A percentile compares a stretch with the other conserved stretches of the same genome.
These are phyloP conservation scores for Neonectria coccinea DNA, from an alignment of 2,329 filamentous ascomycete species.

Conservation along the genomic window DNA sequence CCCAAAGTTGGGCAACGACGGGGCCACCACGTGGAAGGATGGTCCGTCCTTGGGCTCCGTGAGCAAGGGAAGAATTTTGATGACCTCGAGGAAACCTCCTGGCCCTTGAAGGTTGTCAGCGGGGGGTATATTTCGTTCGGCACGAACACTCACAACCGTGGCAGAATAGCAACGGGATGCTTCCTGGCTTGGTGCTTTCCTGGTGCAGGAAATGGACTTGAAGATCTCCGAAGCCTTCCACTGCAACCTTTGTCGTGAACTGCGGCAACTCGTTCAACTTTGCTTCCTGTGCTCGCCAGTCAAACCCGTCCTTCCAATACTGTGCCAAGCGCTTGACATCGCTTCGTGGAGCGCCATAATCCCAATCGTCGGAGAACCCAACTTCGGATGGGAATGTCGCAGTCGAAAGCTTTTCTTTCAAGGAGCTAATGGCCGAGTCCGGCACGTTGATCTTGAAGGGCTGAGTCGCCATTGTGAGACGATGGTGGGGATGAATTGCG, in stretches of 20 bases:
- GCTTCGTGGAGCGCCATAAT: constrained; percentile 48
- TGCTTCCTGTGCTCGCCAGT: constrained; percentile 71
- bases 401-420: constrained; percentile 49
- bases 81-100: constrained; percentile 75
- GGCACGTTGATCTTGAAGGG: constrained; percentile 53
- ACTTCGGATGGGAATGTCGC: constrained; percentile 47
- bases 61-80: constrained; percentile 68
- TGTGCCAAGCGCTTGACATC: constrained; percentile 51
- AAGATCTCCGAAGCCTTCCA: constrained; percentile 69
- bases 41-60: constrained; percentile 49
- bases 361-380: constrained; percentile 50
- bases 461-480: constrained; percentile 31
- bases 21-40: constrained; percentile 68
- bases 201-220: constrained; percentile 75
- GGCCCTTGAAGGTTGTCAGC: constrained; percentile 57
- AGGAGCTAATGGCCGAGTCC: constrained; percentile 44
- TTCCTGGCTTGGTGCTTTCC: constrained; percentile 59
- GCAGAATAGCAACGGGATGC: constrained; percentile 75
- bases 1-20: constrained; percentile 67
- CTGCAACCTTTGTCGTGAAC: constrained; percentile 62
- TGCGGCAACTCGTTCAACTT: constrained; percentile 71
- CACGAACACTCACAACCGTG: constrained; percentile 65
- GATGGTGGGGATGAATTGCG: not conserved
- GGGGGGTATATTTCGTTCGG: too few species aligned
- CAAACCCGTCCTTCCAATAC: constrained; percentile 61